Conservation (phyloP, 1,139 yeast genomes). For the Hansenula lynferdii region DNA sequence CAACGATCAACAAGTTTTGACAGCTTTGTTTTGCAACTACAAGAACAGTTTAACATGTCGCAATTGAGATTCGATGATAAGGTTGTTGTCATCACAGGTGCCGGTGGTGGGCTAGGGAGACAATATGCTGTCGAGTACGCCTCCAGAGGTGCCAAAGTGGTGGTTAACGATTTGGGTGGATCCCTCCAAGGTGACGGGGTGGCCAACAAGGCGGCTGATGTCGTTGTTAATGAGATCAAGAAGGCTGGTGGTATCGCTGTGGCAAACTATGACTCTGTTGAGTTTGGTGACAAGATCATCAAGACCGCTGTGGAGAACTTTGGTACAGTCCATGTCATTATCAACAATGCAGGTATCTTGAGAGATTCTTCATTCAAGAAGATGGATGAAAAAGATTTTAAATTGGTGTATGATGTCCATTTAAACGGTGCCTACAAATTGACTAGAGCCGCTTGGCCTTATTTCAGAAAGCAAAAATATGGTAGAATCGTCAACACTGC, state of each 20-base stretch:
- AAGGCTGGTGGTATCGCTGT: constrained; percentile 80
- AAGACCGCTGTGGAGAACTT: constrained; percentile 82
- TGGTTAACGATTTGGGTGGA: constrained; percentile 89
- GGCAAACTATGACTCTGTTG: constrained; percentile 92
- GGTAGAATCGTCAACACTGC: constrained; percentile 92
- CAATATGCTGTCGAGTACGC: constrained; percentile 87
- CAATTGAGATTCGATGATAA: constrained; percentile 58
- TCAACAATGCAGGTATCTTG: constrained; percentile 94
- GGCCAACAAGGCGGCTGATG: constrained; percentile 73
- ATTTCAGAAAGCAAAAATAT: constrained; percentile 74
- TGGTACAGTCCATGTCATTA: constrained; percentile 84
- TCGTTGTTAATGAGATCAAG: constrained; percentile 81
- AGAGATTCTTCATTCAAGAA: constrained; percentile 65
- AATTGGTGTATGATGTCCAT: constrained; percentile 80
- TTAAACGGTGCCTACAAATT: constrained; percentile 84
- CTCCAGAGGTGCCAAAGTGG: constrained; percentile 88
- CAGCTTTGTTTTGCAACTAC: too few species aligned
- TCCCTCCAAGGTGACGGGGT: constrained; percentile 65
- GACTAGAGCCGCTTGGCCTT: constrained; percentile 91
- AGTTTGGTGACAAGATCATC: constrained; percentile 78
- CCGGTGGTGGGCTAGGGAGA: constrained; percentile 96
- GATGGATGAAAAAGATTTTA: constrained; percentile 78
- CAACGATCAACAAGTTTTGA: background rate
- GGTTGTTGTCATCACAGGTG: constrained; percentile 92
- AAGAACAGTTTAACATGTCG: background rate